Evolutionary conservation across 2,329 filamentous ascomycete genomes (phyloP), one percentile per base, ranked within the genome.

Genomic region (Exophiala bonariae): DNA sequence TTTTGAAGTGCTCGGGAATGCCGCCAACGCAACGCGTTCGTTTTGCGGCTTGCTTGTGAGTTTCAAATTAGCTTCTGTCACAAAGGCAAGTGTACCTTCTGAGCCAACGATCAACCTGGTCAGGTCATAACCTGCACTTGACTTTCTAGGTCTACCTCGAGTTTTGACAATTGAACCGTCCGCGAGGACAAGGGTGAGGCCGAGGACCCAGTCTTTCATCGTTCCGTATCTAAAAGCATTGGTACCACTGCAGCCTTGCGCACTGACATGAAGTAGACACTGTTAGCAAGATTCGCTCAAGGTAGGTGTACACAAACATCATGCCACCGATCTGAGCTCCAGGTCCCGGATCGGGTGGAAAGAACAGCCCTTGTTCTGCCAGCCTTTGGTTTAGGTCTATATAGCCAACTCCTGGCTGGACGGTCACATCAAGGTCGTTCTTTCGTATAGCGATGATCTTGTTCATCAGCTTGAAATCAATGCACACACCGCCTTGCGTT

Each of bases 331-430:
- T 70, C 52, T 71, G 69, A 0, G 78, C 78, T 1, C 73, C 76
- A 28, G 85, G 85, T 65, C 87, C 87, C 10, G 91, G 91, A 61
- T 96, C 91, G 11, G 95, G 83, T 1, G 91, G 91, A 63, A 96
- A 95, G 71, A 96, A 96, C 1, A 96, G 78, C 0, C 88, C 88
- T 3, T 81, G 83, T 31, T 80, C 76, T 66, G 85, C 81, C 61
- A 86, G 82, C 37, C 82, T 76, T 55, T 86, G 81, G 60, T 96
- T 96, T 47, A 96, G 71, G 44, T 87, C 82, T 78, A 95, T 90
- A 89, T 90, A 96, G n/a, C 86, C 85, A 7, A 96, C 85, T 7
- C 86, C 87, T 2, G 91, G 91, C 66, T 96, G 91, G 2, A 96
- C 89, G 3, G 95, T 87, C 40, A 95, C 77, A 59, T 96, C 91